phyloP scores from a whole-genome alignment of 768 basidiomycete species.

The Chalciporus pseudorubinellus region DNA sequence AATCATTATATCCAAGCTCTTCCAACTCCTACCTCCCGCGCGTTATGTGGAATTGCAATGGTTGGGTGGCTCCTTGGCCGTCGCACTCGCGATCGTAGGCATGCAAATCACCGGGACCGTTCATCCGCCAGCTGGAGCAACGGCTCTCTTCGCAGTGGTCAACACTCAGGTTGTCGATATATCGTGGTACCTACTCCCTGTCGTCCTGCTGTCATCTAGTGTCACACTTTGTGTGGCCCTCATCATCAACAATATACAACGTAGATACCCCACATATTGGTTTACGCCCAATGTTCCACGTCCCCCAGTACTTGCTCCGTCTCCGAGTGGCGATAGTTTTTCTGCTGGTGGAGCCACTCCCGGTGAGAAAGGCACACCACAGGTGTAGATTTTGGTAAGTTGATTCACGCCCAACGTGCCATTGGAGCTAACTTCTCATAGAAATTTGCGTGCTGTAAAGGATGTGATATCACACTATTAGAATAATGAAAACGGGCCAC shows the following conservation, averaged over 20 bases:
- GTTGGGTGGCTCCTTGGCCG: slow-evolving; percentile 38
- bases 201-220: slow-evolving; percentile 46
- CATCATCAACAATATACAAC: slow-evolving; percentile 49
- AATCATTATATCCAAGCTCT: slow-evolving; percentile 50
- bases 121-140: slow-evolving; percentile 60
- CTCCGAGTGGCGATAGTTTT: background rate
- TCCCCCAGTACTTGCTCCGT: background rate
- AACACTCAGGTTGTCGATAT: slow-evolving; percentile 41
- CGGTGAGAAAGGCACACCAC: background rate
- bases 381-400: slow-evolving; percentile 7
- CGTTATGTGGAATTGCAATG: slow-evolving; percentile 45
- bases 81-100: slow-evolving; percentile 40
- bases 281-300: slow-evolving; percentile 18
- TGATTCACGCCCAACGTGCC: background rate
- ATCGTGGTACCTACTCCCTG: slow-evolving; percentile 54
- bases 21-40: slow-evolving; percentile 44
- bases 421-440: slow-evolving; percentile 6
- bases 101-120: slow-evolving; percentile 54
- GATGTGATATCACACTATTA: background rate
- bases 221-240: slow-evolving; percentile 46
- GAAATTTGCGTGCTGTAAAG: background rate
- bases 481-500: background rate
- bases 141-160: slow-evolving; percentile 48
- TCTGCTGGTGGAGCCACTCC: background rate
- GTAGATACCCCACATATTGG: slow-evolving; percentile 48